phyloP scores from a whole-genome alignment of 345 rosid species.

The Gossypium raimondii region DNA sequence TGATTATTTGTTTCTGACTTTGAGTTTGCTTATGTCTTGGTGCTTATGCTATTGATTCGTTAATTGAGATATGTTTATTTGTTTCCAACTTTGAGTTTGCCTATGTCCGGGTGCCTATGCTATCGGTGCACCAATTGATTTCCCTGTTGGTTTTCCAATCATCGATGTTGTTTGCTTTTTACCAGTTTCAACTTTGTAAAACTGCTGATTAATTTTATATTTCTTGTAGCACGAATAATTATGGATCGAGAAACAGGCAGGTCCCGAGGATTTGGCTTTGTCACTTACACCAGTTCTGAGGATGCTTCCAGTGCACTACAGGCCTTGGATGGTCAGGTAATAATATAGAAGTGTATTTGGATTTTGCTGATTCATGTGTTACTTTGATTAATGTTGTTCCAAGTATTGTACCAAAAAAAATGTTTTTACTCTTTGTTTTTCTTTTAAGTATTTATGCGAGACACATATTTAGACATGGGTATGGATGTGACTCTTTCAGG shows the following conservation, averaged over 20 bases:
- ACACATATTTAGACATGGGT: too few relatives aligned
- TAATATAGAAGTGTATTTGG: not conserved
- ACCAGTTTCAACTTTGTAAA: not conserved
- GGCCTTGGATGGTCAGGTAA: conserved; percentile 94
- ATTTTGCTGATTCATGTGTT: not conserved
- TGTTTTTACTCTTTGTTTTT: too few relatives aligned
- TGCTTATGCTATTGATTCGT: not conserved
- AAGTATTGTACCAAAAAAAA: too few relatives aligned
- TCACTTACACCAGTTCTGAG: conserved; percentile 58
- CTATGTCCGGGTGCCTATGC: not conserved
- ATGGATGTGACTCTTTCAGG: too few relatives aligned
- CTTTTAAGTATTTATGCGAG: too few relatives aligned
- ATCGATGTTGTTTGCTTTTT: not conserved
- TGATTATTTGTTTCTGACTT: not conserved
- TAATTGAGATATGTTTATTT: too few relatives aligned
- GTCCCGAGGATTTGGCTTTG: conserved; percentile 91
- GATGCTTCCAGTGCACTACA: conserved; percentile 87
- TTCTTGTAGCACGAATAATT: conserved; percentile 64
- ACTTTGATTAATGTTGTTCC: not conserved
- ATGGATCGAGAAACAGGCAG: conserved; percentile 86
- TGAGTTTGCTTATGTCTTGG: not conserved
- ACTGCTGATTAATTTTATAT: conserved; percentile 8
- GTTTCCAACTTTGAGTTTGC: not conserved
- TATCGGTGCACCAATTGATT: not conserved
- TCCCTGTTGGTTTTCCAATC: not conserved